phyloP scores from a whole-genome alignment of 2,329 filamentous ascomycete species.

The Fusarium tricinctum region DNA sequence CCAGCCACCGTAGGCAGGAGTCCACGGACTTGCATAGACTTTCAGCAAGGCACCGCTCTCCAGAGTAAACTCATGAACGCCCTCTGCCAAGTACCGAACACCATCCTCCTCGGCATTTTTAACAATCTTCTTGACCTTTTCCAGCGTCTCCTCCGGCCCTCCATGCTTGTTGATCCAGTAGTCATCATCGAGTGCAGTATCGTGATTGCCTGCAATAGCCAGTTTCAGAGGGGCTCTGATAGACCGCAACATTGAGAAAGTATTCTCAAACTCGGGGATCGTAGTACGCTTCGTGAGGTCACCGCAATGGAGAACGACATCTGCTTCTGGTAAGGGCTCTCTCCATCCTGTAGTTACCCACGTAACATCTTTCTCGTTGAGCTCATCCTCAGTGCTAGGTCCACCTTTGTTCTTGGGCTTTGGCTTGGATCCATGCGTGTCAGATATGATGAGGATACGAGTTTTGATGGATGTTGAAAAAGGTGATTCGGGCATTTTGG shows the following conservation, averaged over 20 bases:
- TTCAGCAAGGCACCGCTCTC: conserved; percentile 63
- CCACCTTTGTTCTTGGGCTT: conserved; percentile 27
- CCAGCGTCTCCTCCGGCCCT: conserved; percentile 45
- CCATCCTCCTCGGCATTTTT: conserved; percentile 54
- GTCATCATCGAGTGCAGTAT: conserved; percentile 59
- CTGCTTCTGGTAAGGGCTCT: conserved; percentile 54
- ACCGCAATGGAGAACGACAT: conserved; percentile 67
- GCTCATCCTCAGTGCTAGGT: conserved; percentile 46
- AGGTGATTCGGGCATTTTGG: conserved; percentile 21
- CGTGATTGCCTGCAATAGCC: conserved; percentile 69
- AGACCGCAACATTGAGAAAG: conserved; percentile 59
- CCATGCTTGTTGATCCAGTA: conserved; percentile 32
- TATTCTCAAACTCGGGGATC: conserved; percentile 56
- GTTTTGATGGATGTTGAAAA: conserved; percentile 50
- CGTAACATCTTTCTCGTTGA: conserved; percentile 32
- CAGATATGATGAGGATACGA: conserved; percentile 57
- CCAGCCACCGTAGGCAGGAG: conserved; percentile 61
- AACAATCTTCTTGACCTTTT: conserved; percentile 57
- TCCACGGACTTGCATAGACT: conserved; percentile 68
- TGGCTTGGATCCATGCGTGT: conserved; percentile 53
- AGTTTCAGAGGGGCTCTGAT: conserved; percentile 66
- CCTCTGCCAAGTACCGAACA: conserved; percentile 64
- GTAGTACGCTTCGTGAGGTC: conserved; percentile 63
- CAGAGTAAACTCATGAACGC: conserved; percentile 62
- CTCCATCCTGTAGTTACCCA: conserved; percentile 50